These are phyloP conservation scores for Stagonosporopsis vannaccii DNA, from an alignment of 2,329 filamentous ascomycete genomes.

Conservation along the genomic window DNA sequence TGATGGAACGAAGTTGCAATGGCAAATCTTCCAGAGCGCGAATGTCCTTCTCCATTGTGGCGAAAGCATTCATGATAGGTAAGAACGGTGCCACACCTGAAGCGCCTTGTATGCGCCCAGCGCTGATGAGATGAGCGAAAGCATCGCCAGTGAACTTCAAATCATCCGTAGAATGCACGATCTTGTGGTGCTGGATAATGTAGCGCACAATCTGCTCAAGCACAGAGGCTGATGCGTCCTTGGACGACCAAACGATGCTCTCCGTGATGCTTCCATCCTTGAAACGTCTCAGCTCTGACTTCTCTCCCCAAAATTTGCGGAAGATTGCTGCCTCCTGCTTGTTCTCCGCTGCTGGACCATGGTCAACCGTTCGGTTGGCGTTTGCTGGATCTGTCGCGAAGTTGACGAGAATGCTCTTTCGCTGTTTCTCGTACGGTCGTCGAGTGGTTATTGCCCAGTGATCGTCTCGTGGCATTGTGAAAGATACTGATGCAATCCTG, in stretches of 20 bases:
- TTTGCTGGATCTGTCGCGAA: conserved; percentile 77
- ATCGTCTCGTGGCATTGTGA: conserved; percentile 37
- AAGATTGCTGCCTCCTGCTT: conserved; percentile 83
- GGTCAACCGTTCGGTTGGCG: conserved; percentile 79
- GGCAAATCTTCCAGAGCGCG: conserved; percentile 82
- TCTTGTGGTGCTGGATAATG: conserved; percentile 73
- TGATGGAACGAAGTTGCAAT: conserved; percentile 82
- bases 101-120: conserved; percentile 42
- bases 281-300: conserved; percentile 90
- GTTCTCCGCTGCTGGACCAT: conserved; percentile 85
- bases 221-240: conserved; percentile 68
- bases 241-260: conserved; percentile 80
- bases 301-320: conserved; percentile 92
- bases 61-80: conserved; percentile 72
- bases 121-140: conserved; percentile 55
- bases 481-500: conserved; percentile 70
- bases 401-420: conserved; percentile 65
- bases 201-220: conserved; percentile 82
- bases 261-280: conserved; percentile 94
- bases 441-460: conserved; percentile 48
- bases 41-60: conserved; percentile 76
- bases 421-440: conserved; percentile 30
- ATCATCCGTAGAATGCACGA: conserved; percentile 61
- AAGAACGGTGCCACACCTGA: conserved; percentile 67
- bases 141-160: conserved; percentile 56